These are phyloP conservation scores for Colletotrichum sp. DNA, from an alignment of 2,329 filamentous ascomycete species.

Conservation along the genomic window DNA sequence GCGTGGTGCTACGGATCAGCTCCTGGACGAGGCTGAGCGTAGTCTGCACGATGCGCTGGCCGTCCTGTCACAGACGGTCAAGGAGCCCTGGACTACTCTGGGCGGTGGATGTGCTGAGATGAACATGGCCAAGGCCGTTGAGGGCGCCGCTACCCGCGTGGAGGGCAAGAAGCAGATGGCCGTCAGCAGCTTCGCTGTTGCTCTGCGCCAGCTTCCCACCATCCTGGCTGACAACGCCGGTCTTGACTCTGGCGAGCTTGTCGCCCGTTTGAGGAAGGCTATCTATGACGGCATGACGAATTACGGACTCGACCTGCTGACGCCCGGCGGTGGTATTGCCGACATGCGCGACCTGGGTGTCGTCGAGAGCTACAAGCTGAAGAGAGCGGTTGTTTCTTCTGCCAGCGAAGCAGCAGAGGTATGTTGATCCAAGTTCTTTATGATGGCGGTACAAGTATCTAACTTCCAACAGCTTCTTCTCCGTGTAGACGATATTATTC, in stretches of 20 bases:
- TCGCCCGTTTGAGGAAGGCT: conserved; percentile 87
- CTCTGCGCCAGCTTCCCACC: conserved; percentile 90
- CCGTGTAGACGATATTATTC: conserved; percentile 97
- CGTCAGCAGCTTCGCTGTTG: conserved; percentile 86
- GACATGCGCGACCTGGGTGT: conserved; percentile 97
- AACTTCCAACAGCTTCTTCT: conserved; percentile 72
- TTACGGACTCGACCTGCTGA: conserved; percentile 87
- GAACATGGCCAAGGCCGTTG: conserved; percentile 98
- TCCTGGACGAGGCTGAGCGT: conserved; percentile 95
- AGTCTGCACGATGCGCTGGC: conserved; percentile 95
- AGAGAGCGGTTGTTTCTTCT: conserved; percentile 95
- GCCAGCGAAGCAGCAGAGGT: conserved; percentile 97
- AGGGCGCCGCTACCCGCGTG: conserved; percentile 89
- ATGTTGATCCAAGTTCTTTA: conserved; percentile 40
- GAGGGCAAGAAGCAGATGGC: conserved; percentile 97
- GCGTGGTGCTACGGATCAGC: conserved; percentile 93
- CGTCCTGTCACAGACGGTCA: conserved; percentile 94
- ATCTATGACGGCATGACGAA: conserved; percentile 95
- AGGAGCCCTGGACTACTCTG: conserved; percentile 90
- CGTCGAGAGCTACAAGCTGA: conserved; percentile 98
- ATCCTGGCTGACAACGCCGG: conserved; percentile 98
- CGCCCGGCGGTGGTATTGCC: conserved; percentile 87
- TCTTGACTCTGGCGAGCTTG: conserved; percentile 92
- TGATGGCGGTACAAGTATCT: background rate
- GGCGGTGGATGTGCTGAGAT: conserved; percentile 98